Conservation (phyloP, 805 yeast species). For the Myxozyma vanderwaltii region DNA sequence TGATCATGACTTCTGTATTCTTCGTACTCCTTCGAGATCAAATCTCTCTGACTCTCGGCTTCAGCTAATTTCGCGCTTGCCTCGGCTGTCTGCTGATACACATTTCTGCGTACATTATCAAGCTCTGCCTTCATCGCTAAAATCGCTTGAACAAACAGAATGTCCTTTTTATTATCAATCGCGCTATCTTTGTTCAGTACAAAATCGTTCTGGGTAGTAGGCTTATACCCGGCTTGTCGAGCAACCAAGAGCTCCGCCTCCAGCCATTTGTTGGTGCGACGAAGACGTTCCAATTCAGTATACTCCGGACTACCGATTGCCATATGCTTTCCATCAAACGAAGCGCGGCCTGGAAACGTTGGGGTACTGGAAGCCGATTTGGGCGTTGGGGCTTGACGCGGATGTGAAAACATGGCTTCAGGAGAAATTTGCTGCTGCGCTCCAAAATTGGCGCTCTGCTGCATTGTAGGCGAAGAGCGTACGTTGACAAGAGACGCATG, state of each 20-base stretch:
- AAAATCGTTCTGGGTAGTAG: constrained; percentile 9
- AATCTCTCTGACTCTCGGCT: constrained; percentile 24
- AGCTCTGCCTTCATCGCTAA: constrained; percentile 33
- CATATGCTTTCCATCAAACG: background rate
- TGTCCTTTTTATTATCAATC: constrained; percentile 1
- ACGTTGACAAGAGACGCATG: too few species aligned
- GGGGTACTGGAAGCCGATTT: background rate
- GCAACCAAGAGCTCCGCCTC: constrained; percentile 35
- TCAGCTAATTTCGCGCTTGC: constrained; percentile 21
- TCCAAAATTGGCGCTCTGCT: background rate
- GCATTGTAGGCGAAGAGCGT: background rate
- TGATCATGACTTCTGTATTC: constrained; percentile 1
- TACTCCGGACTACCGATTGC: background rate
- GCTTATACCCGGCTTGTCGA: constrained; percentile 32
- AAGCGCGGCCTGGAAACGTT: background rate
- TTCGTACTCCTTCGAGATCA: constrained; percentile 13
- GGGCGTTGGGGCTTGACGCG: constrained; percentile 10
- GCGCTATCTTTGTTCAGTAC: constrained; percentile 1
- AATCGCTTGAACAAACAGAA: constrained; percentile 24
- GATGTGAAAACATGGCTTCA: constrained; percentile 2
- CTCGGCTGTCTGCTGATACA: constrained; percentile 19
- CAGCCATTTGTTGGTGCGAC: constrained; percentile 32
- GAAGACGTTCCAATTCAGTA: constrained; percentile 21
- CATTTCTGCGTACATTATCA: constrained; percentile 22
- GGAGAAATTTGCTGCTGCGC: constrained; percentile 3